phyloP scores from a whole-genome alignment of 2,329 filamentous ascomycete species.

The Celoporthe dispersa region DNA sequence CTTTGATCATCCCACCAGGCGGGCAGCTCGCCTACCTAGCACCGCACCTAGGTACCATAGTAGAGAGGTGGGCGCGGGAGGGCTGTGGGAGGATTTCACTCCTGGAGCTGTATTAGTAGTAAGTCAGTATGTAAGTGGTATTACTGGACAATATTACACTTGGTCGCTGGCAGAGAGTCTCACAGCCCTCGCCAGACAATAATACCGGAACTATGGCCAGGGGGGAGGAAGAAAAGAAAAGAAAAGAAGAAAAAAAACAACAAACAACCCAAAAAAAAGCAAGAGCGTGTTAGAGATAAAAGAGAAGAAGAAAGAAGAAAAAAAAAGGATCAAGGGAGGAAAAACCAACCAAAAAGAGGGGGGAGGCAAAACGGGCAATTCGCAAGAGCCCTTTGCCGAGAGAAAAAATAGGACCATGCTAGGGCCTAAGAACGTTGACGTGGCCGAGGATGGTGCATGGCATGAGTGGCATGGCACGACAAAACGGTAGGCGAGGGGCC shows the following conservation, averaged over 20 bases:
- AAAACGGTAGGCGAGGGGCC: not conserved
- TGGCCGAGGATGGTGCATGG: slow-evolving; percentile 7
- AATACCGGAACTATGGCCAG: not conserved
- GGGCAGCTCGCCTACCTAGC: not conserved
- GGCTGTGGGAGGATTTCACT: not conserved
- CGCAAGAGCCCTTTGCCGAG: not conserved
- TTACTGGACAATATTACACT: not conserved
- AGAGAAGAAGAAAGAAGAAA: too few species aligned
- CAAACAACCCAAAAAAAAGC: not conserved
- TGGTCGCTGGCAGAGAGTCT: not conserved
- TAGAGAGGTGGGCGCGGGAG: not conserved
- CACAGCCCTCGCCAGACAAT: not conserved
- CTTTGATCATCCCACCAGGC: slow-evolving; percentile 15
- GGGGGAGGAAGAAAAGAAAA: not conserved
- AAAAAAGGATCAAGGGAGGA: not conserved
- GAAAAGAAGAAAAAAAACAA: too few species aligned
- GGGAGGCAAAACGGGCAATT: not conserved
- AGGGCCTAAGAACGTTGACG: not conserved
- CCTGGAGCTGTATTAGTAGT: not conserved
- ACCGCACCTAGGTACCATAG: too few species aligned
- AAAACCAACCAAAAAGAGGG: not conserved
- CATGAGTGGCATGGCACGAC: not conserved
- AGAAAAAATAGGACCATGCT: slow-evolving; percentile 1
- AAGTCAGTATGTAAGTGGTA: not conserved
- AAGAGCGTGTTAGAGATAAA: not conserved